Conservation (phyloP, 148 eudicot genomes). For the Rhododendron williamsianum region DNA sequence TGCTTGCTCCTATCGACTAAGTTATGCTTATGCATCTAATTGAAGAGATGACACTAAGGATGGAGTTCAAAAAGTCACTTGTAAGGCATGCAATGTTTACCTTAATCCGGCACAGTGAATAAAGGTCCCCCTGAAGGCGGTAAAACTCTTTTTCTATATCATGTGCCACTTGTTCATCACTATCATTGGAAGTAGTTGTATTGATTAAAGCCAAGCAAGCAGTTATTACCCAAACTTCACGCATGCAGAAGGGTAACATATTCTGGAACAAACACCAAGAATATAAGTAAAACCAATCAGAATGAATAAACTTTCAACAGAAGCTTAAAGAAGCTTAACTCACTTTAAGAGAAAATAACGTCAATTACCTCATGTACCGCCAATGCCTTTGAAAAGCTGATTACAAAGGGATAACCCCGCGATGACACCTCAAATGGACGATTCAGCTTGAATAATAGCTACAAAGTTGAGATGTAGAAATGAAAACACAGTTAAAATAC, state of each 20-base stretch:
- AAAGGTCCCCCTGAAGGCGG: constrained; percentile 86
- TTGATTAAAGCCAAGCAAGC: constrained; percentile 74
- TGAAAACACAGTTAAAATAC: background rate
- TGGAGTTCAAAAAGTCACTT: background rate
- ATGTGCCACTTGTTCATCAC: constrained; percentile 60
- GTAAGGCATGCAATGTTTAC: constrained; percentile 27
- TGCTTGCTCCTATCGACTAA: background rate
- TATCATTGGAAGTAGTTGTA: constrained; percentile 61
- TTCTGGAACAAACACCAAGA: constrained; percentile 37
- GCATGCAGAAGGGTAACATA: constrained; percentile 80
- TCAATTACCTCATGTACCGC: constrained; percentile 64
- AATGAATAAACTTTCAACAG: background rate
- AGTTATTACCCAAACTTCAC: constrained; percentile 96
- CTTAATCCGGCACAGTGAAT: constrained; percentile 80
- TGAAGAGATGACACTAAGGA: background rate
- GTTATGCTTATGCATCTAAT: background rate
- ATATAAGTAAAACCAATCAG: constrained; percentile 13
- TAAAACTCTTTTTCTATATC: constrained; percentile 88
- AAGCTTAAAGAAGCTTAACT: constrained; percentile 4
- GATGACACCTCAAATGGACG: constrained; percentile 97
- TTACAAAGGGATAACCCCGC: constrained; percentile 77
- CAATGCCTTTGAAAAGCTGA: constrained; percentile 80
- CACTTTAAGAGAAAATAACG: constrained; percentile 1
- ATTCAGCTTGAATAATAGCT: constrained; percentile 81
- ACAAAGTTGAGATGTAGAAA: constrained; percentile 25